Evolutionary conservation across 495 filamentous ascomycete genomes (phyloP), one percentile per base, ranked within the genome.

Genomic region (Aspergillus heteromorphus): DNA sequence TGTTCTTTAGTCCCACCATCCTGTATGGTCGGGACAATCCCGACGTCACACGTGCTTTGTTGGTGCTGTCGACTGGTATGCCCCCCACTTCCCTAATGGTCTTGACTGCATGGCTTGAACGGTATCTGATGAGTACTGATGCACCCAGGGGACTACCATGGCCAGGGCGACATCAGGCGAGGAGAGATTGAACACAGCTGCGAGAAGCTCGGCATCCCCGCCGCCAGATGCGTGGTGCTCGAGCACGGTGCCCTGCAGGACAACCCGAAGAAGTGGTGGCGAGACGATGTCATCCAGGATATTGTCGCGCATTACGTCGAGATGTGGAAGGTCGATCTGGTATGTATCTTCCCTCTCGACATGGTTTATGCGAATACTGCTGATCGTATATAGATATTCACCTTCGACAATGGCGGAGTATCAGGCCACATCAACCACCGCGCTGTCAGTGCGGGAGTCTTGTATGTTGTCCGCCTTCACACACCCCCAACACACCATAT

Each of bases 381-480:
- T 20, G 20, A 40, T 40, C 11, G n/a, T 0, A 4, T 6, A 2
- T 25, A 56, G 54, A 47, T 57, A 20, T 40, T 52, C 30, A 57
- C 48, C 2, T 57, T 57, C 21, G 55, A 57, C 20, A 6, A 40
- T 18, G 42, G 49, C 4, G 55, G 55, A 0, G 51, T 57, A 0
- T 57, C 55, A 0, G 55, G 55, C 0, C 55, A 57, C 23, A 34
- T 57, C 14, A 57, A 57, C 19, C 49, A 57, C 19, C 49, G 55
- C 0, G 55, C 49, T 29, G 49, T 57, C 5, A 41, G 31, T 25
- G 42, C 30, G 4, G 55, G 47, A 1, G 48, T 56, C 4, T n/a
- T 48, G 54, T 56, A 34, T 8, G 45, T 49, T 3, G n/a, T n/a
- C n/a, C n/a, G n/a, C n/a, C n/a, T n/a, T n/a, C n/a, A n/a, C n/a